Conservation (phyloP, 140 eudicot species). For the Stevia rebaudiana region DNA sequence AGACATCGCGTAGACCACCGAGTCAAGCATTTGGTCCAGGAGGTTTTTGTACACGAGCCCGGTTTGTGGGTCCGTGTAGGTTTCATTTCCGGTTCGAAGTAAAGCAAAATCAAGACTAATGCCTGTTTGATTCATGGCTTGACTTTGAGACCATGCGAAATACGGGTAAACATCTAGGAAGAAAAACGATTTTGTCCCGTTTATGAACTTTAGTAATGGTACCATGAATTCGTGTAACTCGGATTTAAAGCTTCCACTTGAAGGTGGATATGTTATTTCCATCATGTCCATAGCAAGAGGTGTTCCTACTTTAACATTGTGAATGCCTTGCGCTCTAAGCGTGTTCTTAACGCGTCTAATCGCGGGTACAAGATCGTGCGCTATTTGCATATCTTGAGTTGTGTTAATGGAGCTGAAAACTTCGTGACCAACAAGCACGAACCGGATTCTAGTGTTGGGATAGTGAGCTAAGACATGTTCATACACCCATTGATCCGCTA, state of each 20-base stretch:
- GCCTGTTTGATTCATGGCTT: conserved; percentile 34
- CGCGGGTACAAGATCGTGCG: conserved; percentile 66
- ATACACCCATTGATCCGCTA: conserved; percentile 69
- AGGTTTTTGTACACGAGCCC: conserved; percentile 54
- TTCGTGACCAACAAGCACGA: conserved; percentile 68
- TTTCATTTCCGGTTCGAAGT: conserved; percentile 25
- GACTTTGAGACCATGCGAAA: conserved; percentile 36
- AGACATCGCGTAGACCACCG: conserved; percentile 60
- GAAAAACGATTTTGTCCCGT: conserved; percentile 49
- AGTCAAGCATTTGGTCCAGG: conserved; percentile 83
- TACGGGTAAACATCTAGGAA: conserved; percentile 76
- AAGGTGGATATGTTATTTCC: conserved; percentile 63
- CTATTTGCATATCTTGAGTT: conserved; percentile 24
- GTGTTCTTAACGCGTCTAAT: conserved; percentile 50
- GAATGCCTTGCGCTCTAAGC: conserved; percentile 33
- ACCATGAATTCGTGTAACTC: conserved; percentile 29
- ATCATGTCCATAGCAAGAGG: conserved; percentile 79
- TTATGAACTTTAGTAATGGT: conserved; percentile 48
- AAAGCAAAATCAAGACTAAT: conserved; percentile 57
- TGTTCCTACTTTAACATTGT: conserved; percentile 67
- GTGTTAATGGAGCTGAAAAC: conserved; percentile 39
- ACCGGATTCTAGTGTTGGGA: conserved; percentile 57
- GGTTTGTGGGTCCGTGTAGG: conserved; percentile 50
- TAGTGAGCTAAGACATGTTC: conserved; percentile 62
- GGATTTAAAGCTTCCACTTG: conserved; percentile 52